Conservation (phyloP, 2,329 filamentous ascomycete species). For the Rutstroemia sp. region DNA sequence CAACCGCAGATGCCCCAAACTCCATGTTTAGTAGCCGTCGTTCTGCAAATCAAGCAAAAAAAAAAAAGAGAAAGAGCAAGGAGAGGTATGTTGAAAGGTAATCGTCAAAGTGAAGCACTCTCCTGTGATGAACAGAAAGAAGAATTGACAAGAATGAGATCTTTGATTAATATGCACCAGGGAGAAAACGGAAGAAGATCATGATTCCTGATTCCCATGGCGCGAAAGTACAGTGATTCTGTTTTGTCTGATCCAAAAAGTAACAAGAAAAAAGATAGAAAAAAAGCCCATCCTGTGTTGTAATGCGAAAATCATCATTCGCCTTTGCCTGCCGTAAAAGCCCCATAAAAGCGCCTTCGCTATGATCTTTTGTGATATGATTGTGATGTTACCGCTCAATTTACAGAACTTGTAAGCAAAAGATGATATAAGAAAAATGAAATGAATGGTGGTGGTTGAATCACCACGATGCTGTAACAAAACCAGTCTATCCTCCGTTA, state of each 20-base stretch:
- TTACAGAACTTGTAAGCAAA: slow-evolving; percentile 8
- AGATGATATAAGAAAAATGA: background rate
- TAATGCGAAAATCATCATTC: slow-evolving; percentile 1
- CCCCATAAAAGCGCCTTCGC: slow-evolving; percentile 9
- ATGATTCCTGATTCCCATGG: background rate
- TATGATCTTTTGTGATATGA: slow-evolving; percentile 6
- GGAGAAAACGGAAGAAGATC: background rate
- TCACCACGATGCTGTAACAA: background rate
- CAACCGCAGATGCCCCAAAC: background rate
- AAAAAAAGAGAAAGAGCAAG: background rate
- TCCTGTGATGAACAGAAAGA: background rate
- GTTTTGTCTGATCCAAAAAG: slow-evolving; percentile 8
- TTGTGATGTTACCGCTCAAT: slow-evolving; percentile 7
- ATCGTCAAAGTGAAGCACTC: background rate
- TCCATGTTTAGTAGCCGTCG: background rate
- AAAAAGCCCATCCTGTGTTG: slow-evolving; percentile 3
- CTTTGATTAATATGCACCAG: slow-evolving; percentile 7
- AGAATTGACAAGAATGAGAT: slow-evolving; percentile 1
- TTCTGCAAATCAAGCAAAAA: background rate
- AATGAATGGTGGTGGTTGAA: slow-evolving; percentile 2
- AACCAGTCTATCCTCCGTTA: background rate
- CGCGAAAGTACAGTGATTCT: slow-evolving; percentile 1
- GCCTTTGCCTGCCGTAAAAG: slow-evolving; percentile 6
- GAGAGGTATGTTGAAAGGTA: background rate
- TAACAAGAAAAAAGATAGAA: background rate